A percentile compares a stretch with the other conserved stretches of the same genome.
These are phyloP conservation scores for Pelargonium citronellum DNA, from an alignment of 441 rosid genomes.

Conservation along the genomic window DNA sequence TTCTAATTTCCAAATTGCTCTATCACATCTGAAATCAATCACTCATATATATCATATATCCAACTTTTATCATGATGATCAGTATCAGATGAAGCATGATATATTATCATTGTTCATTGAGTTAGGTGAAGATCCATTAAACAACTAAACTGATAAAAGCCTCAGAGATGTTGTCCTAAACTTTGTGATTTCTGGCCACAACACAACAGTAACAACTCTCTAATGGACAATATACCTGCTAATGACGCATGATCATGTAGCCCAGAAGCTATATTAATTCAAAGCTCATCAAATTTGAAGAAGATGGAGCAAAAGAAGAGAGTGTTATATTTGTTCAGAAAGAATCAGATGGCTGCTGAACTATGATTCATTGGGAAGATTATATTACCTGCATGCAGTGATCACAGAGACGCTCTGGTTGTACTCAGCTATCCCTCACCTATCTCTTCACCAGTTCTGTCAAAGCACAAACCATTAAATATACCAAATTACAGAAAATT, in stretches of 20 bases:
- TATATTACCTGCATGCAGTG: slow-evolving; percentile 79
- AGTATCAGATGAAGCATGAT: slow-evolving; percentile 62
- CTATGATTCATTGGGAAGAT: slow-evolving; percentile 64
- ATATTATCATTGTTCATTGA: slow-evolving; percentile 73
- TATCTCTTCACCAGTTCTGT: slow-evolving; percentile 14
- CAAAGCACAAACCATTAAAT: neutral
- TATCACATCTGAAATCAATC: neutral
- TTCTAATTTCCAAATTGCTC: neutral
- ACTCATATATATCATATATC: neutral
- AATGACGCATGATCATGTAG: slow-evolving; percentile 52
- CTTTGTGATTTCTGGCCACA: slow-evolving; percentile 87
- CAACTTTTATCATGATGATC: slow-evolving; percentile 14
- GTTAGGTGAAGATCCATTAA: slow-evolving; percentile 65
- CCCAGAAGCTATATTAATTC: slow-evolving; percentile 56
- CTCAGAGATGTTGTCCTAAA: slow-evolving; percentile 84
- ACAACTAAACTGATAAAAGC: slow-evolving; percentile 63
- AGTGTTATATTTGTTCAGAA: slow-evolving; percentile 31
- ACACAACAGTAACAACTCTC: slow-evolving; percentile 91
- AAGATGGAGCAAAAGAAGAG: slow-evolving; percentile 53
- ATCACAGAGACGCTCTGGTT: slow-evolving; percentile 81
- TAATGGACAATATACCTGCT: slow-evolving; percentile 84
- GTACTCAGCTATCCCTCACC: slow-evolving; percentile 93
- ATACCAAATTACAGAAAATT: neutral
- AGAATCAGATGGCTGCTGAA: slow-evolving; percentile 46
- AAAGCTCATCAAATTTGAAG: slow-evolving; percentile 63